Evolutionary conservation across 2,329 filamentous ascomycete species (phyloP).

Genomic region (Alternaria hordeiaustralica): DNA sequence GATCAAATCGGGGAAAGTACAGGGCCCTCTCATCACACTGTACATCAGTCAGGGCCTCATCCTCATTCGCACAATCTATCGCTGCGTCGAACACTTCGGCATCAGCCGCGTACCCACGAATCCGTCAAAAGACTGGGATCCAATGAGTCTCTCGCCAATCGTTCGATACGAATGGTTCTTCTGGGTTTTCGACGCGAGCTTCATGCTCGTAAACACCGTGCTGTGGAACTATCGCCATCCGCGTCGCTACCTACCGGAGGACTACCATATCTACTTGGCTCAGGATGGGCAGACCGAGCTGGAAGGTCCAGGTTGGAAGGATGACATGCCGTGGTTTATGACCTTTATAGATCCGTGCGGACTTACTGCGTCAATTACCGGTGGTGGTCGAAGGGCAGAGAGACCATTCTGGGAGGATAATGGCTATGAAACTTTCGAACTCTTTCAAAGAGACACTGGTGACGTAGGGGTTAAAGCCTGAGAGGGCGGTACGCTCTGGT

Average conservation of each 20-base stretch:
- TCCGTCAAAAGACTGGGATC: conserved; percentile 40
- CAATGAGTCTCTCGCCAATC: conserved; percentile 40
- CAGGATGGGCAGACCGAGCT: conserved; percentile 19
- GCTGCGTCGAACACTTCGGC: conserved; percentile 60
- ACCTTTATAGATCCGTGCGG: conserved; percentile 33
- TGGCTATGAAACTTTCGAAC: conserved; percentile 12
- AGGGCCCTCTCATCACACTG: conserved; percentile 49
- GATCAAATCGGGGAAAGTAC: conserved; percentile 55
- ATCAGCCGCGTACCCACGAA: conserved; percentile 53
- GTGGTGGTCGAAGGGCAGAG: conserved; percentile 9
- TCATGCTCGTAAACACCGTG: conserved; percentile 58
- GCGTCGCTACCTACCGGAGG: conserved; percentile 55
- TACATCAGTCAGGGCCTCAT: conserved; percentile 54
- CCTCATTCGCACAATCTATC: conserved; percentile 57
- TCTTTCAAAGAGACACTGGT: background rate
- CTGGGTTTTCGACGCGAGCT: conserved; percentile 58
- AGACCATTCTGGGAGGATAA: conserved; percentile 32
- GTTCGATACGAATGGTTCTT: conserved; percentile 59
- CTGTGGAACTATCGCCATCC: conserved; percentile 59
- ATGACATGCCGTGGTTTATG: conserved; percentile 31
- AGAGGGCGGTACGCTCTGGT: background rate
- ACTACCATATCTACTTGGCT: conserved; percentile 58
- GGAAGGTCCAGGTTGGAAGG: conserved; percentile 32
- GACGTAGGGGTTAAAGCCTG: background rate
- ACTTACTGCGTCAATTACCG: conserved; percentile 4